Evolutionary conservation across 148 eudicot species (phyloP).

Genomic region (Drosera capensis): DNA sequence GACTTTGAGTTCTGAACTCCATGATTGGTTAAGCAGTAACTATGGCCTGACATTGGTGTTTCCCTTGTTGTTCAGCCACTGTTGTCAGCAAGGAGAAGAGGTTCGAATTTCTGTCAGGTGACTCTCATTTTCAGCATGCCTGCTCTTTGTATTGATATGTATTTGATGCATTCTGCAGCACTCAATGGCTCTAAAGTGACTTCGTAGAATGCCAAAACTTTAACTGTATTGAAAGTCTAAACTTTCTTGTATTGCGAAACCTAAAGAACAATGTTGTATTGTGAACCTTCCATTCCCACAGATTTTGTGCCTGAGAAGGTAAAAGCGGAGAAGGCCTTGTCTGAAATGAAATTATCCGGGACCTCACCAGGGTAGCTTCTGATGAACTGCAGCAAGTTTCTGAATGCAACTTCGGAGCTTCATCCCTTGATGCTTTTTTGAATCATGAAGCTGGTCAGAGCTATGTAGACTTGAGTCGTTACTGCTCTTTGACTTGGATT

Average conservation of each 20-base stretch:
- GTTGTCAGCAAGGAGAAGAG: slow-evolving; percentile 40
- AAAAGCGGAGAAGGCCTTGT: slow-evolving; percentile 63
- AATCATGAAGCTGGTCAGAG: too few relatives aligned
- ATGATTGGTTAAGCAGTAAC: too few relatives aligned
- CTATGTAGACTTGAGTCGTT: too few relatives aligned
- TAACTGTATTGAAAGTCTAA: too few relatives aligned
- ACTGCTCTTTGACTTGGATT: too few relatives aligned
- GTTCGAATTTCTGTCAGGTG: slow-evolving; percentile 85
- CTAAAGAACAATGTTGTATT: background rate
- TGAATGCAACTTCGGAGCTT: too few relatives aligned
- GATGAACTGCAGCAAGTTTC: background rate
- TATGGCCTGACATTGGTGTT: too few relatives aligned
- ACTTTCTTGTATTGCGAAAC: background rate
- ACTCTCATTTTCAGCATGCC: background rate
- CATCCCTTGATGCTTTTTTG: too few relatives aligned
- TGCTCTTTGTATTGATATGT: background rate
- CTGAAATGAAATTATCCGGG: slow-evolving; percentile 27
- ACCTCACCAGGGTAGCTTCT: slow-evolving; percentile 13
- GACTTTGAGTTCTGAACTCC: too few relatives aligned
- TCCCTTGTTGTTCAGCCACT: slow-evolving; percentile 36
- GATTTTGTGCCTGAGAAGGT: slow-evolving; percentile 86
- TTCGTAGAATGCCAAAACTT: background rate
- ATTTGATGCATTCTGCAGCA: too few relatives aligned
- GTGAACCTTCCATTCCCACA: slow-evolving; percentile 9
- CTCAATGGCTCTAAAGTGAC: background rate